These are phyloP conservation scores for Spinellus fusiger DNA, from an alignment of 192 early-diverging fungal species.

Conservation along the genomic window DNA sequence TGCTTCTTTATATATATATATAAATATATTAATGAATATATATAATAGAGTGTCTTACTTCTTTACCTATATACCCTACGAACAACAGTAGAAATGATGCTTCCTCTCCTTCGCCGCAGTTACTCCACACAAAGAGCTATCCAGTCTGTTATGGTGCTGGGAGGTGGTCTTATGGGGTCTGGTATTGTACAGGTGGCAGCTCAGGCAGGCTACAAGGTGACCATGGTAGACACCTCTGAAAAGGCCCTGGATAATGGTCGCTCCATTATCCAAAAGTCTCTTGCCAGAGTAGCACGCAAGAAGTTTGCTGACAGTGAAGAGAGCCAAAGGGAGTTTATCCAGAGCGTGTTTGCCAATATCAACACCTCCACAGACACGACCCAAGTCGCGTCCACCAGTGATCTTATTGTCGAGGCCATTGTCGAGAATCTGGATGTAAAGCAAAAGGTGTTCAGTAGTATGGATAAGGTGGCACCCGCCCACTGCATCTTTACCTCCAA, in stretches of 20 bases:
- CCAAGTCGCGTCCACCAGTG: constrained; percentile 55
- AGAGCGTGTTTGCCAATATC: constrained; percentile 65
- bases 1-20: too few species aligned
- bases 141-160: constrained; percentile 74
- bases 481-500: constrained; percentile 83
- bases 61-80: not conserved
- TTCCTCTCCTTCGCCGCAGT: constrained; percentile 17
- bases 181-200: constrained; percentile 89
- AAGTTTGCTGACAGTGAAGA: constrained; percentile 68
- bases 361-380: constrained; percentile 56
- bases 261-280: constrained; percentile 78
- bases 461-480: constrained; percentile 68
- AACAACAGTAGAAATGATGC: constrained; percentile 18
- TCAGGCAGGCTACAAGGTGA: constrained; percentile 71
- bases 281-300: constrained; percentile 86
- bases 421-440: constrained; percentile 91
- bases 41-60: not conserved
- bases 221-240: constrained; percentile 77
- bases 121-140: too few species aligned
- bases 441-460: constrained; percentile 67
- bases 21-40: not conserved
- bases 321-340: constrained; percentile 60
- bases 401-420: constrained; percentile 92
- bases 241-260: constrained; percentile 72
- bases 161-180: constrained; percentile 84